These are phyloP conservation scores for Westerdykella sp. DNA, from an alignment of 2,329 filamentous ascomycete genomes.

Conservation along the genomic window DNA sequence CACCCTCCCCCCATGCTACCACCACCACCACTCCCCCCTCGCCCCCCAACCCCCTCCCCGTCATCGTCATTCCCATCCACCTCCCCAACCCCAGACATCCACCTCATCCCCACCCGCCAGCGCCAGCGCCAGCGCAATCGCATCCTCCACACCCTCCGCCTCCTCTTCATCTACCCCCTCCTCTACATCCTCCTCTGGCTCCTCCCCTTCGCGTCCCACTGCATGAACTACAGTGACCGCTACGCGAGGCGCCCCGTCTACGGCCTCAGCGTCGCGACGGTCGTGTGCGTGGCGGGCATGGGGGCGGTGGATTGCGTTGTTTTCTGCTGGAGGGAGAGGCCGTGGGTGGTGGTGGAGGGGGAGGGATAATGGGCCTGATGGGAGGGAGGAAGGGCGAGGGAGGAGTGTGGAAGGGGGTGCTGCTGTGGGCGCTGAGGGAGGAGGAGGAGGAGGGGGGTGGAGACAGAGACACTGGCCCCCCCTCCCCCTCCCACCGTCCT, in stretches of 20 bases:
- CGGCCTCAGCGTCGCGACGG: constrained; percentile 49
- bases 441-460: too few relatives aligned
- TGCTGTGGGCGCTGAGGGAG: too few relatives aligned
- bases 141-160: constrained; percentile 60
- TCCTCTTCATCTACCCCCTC: constrained; percentile 70
- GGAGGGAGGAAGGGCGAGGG: too few relatives aligned
- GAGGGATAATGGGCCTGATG: too few relatives aligned
- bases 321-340: constrained; percentile 64
- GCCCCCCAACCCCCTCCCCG: too few relatives aligned
- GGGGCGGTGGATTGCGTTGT: constrained; percentile 62
- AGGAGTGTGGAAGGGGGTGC: too few relatives aligned
- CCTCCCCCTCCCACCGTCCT: too few relatives aligned
- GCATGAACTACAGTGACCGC: constrained; percentile 52
- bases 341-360: constrained; percentile 47
- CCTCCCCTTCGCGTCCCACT: constrained; percentile 61
- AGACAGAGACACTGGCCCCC: too few relatives aligned
- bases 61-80: too few relatives aligned
- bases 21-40: not conserved
- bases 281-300: constrained; percentile 57
- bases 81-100: too few relatives aligned
- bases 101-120: constrained; percentile 2
- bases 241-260: constrained; percentile 51
- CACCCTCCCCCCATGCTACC: constrained; percentile 1
- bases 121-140: constrained; percentile 42
- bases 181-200: constrained; percentile 69